Evolutionary conservation across 2,329 filamentous ascomycete genomes (phyloP).

Genomic region (Fusarium tupiense): DNA sequence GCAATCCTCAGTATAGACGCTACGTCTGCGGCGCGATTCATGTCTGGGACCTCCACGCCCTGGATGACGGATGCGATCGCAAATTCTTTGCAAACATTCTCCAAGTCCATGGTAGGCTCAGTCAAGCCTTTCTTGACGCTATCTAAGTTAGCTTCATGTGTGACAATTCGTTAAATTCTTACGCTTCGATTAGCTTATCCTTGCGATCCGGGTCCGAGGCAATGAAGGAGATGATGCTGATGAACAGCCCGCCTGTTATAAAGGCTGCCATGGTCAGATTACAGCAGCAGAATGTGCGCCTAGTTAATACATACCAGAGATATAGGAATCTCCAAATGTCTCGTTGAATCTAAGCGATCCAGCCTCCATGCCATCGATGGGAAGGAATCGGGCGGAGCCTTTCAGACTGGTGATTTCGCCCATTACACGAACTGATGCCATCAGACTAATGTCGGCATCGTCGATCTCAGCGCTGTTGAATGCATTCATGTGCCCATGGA

Average conservation of each 20-base stretch:
- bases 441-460: slow-evolving; percentile 7
- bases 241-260: slow-evolving; percentile 8
- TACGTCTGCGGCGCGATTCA: neutral
- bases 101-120: neutral
- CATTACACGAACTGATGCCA: slow-evolving; percentile 12
- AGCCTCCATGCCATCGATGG: neutral
- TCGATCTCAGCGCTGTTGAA: slow-evolving; percentile 13
- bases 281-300: fast-evolving
- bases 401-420: slow-evolving; percentile 1
- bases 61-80: neutral
- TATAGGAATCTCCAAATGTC: neutral
- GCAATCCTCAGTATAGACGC: neutral
- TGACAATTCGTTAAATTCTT: too few species aligned
- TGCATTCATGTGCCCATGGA: neutral
- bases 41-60: neutral
- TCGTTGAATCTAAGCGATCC: neutral
- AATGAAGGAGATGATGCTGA: neutral
- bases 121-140: neutral
- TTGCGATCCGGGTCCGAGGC: neutral
- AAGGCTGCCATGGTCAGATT: neutral
- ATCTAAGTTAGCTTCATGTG: neutral
- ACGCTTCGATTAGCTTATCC: neutral
- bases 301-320: neutral
- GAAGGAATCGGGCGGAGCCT: neutral
- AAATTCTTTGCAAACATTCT: neutral